Evolutionary conservation across 192 early-diverging fungal genomes (phyloP), one percentile per base, ranked within the genome.

Genomic region (Coemansia sp.): DNA sequence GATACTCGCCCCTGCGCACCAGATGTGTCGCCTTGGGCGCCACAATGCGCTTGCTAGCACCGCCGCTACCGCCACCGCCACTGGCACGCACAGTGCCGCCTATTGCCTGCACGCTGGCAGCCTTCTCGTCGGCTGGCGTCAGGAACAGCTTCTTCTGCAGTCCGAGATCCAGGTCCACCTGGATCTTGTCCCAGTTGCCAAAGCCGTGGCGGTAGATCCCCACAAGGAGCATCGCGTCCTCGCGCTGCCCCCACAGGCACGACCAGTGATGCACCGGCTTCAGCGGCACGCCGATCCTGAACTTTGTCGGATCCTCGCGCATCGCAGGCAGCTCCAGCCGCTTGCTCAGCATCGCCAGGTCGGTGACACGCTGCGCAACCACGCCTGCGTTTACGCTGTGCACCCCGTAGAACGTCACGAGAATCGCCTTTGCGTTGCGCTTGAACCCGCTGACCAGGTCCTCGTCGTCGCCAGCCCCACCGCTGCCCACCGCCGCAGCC

Each of bases 171-270:
- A 73, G 27, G 65, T 99, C 96, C 3, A 86, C 84, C 50, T 91
- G 90, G 11, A 99, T 96, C 55, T 82, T 70, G 50, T 85, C 74
- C 96, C 95, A 98, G 58, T 84, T 89, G 14, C 96, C 95, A 77
- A 93, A 96, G 25, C 98, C 98, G 69, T 98, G 88, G 53, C 84
- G 83, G 72, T 94, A 92, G 44, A 98, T 89, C 54, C 98, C 98
- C 28, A 97, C 90, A 19, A 99, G 79, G 30, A 99, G 84, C 91
- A 95, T 92, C 20, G 96, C 85, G 70, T 99, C 98, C 65, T 99
- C 98, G 41, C 87, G 87, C 55, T 87, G 87, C 4, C 88, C 86
- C 98, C 98, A 99, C 27, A 78, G 38, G 44, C 87, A 89, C 45
- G 79, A 80, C 96, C 96, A 98, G 57, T 90, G 87, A 62, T 85